Conservation (phyloP, 2,329 filamentous ascomycete species). For the Teratosphaeria epicoccoides region DNA sequence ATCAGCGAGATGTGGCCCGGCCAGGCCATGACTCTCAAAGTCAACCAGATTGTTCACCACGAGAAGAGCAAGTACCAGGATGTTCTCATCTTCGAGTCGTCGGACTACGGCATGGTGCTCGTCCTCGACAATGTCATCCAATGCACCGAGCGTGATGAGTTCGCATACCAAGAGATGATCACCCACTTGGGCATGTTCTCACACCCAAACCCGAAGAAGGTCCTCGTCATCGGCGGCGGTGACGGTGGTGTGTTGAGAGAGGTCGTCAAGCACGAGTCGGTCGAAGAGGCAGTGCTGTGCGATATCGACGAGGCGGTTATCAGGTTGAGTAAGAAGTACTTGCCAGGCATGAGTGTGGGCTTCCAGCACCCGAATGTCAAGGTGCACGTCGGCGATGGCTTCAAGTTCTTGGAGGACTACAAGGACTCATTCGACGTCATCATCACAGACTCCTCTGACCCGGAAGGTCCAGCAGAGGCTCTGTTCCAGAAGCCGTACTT, state of each 20-base stretch:
- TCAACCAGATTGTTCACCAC: constrained; percentile 96
- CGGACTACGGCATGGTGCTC: constrained; percentile 88
- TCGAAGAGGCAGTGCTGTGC: constrained; percentile 92
- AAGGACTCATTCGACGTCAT: constrained; percentile 98
- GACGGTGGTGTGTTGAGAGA: constrained; percentile 96
- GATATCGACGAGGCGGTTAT: constrained; percentile 99
- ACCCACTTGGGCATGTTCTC: constrained; percentile 97
- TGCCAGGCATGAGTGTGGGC: constrained; percentile 84
- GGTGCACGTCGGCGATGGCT: constrained; percentile 89
- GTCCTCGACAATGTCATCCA: constrained; percentile 99
- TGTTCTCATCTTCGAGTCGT: constrained; percentile 96
- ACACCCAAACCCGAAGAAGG: constrained; percentile 95
- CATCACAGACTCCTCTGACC: constrained; percentile 97
- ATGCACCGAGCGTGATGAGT: constrained; percentile 96
- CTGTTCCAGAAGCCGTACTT: constrained; percentile 99
- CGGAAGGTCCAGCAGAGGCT: constrained; percentile 88
- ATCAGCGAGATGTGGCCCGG: constrained; percentile 98
- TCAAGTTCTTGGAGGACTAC: constrained; percentile 95
- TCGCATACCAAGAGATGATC: constrained; percentile 98
- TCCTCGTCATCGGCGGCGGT: constrained; percentile 94
- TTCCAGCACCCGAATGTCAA: constrained; percentile 87
- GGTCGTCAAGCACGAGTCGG: constrained; percentile 96
- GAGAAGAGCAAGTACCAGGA: constrained; percentile 99
- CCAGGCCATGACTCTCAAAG: constrained; percentile 96
- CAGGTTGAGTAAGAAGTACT: constrained; percentile 95